A percentile compares a stretch with the other conserved stretches of the same genome.
Evolutionary conservation across 1,284 basidiomycete species (phyloP).

Genomic region (Amylostereum areolatum): DNA sequence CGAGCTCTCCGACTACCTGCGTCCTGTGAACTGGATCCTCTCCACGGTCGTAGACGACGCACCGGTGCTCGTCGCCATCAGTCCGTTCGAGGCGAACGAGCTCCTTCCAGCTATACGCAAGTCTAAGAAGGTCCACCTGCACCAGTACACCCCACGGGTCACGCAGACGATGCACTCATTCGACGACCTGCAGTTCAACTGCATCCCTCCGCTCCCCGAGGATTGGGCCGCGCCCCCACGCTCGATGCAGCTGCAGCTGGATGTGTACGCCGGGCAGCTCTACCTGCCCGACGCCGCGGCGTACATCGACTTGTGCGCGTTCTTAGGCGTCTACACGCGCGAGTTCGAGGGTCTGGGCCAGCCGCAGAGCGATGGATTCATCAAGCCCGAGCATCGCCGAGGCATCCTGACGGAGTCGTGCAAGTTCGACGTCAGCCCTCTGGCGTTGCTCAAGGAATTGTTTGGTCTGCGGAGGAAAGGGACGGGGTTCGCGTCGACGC

Average conservation of each 20-base stretch:
- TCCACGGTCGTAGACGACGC: slow-evolving; percentile 15
- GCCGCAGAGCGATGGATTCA: slow-evolving; percentile 29
- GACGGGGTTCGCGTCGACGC: slow-evolving; percentile 28
- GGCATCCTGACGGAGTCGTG: slow-evolving; percentile 5
- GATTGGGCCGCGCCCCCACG: slow-evolving; percentile 11
- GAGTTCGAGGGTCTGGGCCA: slow-evolving; percentile 1
- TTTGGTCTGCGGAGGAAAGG: slow-evolving; percentile 35
- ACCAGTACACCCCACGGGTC: slow-evolving; percentile 37
- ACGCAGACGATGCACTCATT: slow-evolving; percentile 29
- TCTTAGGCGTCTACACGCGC: slow-evolving; percentile 29
- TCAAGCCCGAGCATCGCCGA: slow-evolving; percentile 18
- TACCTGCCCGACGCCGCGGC: slow-evolving; percentile 27
- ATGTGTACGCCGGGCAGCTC: slow-evolving; percentile 39
- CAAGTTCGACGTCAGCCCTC: slow-evolving; percentile 25
- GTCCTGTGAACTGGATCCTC: slow-evolving; percentile 41
- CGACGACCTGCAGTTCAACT: slow-evolving; percentile 33
- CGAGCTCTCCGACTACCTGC: slow-evolving; percentile 26
- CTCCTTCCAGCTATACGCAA: slow-evolving; percentile 34
- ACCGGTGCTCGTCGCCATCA: slow-evolving; percentile 29
- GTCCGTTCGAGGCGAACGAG: slow-evolving; percentile 38
- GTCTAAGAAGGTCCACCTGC: slow-evolving; percentile 29
- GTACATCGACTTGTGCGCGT: slow-evolving; percentile 27
- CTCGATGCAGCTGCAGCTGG: slow-evolving; percentile 29
- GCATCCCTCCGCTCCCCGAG: slow-evolving; percentile 22
- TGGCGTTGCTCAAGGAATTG: slow-evolving; percentile 28